A percentile compares a stretch with the other conserved stretches of the same genome.
These are phyloP conservation scores for Neurospora discreta DNA, from an alignment of 495 filamentous ascomycete species.

Conservation along the genomic window DNA sequence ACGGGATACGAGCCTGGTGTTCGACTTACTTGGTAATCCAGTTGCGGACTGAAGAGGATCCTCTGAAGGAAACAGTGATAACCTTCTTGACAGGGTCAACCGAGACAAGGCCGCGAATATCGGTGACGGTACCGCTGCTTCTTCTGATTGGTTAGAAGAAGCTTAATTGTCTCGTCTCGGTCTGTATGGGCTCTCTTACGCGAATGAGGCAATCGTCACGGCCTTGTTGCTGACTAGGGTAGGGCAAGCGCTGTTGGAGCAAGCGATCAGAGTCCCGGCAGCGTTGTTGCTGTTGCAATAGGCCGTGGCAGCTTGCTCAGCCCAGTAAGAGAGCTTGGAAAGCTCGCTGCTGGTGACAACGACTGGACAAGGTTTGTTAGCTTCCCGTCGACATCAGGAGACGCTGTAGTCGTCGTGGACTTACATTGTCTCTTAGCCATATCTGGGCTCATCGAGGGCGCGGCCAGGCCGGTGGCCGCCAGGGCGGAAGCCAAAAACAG, in stretches of 20 bases:
- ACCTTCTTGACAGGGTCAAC: constrained; percentile 48
- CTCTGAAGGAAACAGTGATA: constrained; percentile 62
- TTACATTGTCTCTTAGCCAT: neutral
- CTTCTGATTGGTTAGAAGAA: constrained; percentile 21
- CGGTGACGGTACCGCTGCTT: constrained; percentile 41
- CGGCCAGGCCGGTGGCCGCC: constrained; percentile 8
- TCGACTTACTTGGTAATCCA: constrained; percentile 55
- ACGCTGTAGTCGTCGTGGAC: neutral
- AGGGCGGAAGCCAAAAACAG: constrained; percentile 7
- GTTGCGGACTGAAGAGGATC: constrained; percentile 49
- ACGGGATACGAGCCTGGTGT: neutral
- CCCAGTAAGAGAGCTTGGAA: constrained; percentile 47
- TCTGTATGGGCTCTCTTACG: constrained; percentile 31
- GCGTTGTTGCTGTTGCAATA: constrained; percentile 51
- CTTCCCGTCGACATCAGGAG: neutral
- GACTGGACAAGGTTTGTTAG: neutral
- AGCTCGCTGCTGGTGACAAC: constrained; percentile 26
- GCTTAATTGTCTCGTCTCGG: neutral
- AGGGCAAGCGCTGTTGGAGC: constrained; percentile 49
- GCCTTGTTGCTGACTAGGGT: constrained; percentile 44
- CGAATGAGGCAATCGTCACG: constrained; percentile 44
- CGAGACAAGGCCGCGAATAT: constrained; percentile 60
- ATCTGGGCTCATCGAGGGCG: neutral
- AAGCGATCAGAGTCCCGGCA: constrained; percentile 43
- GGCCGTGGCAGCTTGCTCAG: constrained; percentile 58